Evolutionary conservation across 169 alveolate genomes (phyloP).

Genomic region (Plasmodium sp.): DNA sequence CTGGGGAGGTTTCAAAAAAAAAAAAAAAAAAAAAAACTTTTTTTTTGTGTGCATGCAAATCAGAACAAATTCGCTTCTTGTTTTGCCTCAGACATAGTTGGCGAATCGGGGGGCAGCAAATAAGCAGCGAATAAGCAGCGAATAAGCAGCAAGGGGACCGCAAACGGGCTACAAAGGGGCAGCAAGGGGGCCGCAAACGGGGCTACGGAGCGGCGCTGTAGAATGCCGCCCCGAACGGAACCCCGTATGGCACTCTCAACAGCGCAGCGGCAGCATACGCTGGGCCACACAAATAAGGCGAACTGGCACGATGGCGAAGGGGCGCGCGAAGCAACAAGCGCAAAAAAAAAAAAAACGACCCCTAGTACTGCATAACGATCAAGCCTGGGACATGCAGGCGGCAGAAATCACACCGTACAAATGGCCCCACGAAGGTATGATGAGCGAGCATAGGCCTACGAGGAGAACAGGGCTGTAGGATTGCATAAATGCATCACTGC

Average conservation of each 20-base stretch:
- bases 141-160: background rate
- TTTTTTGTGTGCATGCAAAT: constrained; percentile 1
- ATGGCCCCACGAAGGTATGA: background rate
- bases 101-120: background rate
- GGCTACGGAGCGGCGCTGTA: background rate
- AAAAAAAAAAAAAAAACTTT: background rate
- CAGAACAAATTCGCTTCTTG: background rate
- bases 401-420: background rate
- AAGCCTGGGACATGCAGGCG: background rate
- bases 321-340: background rate
- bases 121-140: no score
- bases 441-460: background rate
- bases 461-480: background rate
- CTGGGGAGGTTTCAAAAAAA: background rate
- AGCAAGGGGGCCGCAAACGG: background rate
- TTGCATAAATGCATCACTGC: background rate
- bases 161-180: background rate
- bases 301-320: background rate
- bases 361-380: background rate
- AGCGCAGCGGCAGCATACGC: background rate
- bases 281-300: background rate
- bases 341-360: background rate
- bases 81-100: background rate
- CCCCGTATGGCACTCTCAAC: background rate
- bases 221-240: background rate